Conservation (phyloP, 2,329 filamentous ascomycete genomes). For the Acephala macrosclerotiorum region DNA sequence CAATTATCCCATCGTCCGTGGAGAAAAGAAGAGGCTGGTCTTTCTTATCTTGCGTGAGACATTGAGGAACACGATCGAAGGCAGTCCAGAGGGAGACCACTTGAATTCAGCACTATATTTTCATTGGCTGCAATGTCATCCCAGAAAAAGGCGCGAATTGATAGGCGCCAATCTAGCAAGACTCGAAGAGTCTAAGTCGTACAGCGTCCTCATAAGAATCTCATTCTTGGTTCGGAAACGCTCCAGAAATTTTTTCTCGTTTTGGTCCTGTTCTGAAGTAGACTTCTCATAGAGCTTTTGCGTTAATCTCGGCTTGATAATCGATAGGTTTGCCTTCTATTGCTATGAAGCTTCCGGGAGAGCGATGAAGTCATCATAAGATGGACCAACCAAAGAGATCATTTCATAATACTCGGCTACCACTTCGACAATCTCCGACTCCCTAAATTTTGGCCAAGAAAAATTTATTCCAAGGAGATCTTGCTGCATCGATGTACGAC, state of each 20-base stretch:
- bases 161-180: conserved; percentile 7
- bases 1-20: conserved; percentile 11
- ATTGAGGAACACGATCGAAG: no score
- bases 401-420: neutral
- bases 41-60: neutral
- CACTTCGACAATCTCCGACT: conserved; percentile 3
- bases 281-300: no score
- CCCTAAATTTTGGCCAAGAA: neutral
- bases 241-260: conserved; percentile 11
- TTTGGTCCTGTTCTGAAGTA: no score
- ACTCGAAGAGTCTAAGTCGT: conserved; percentile 8
- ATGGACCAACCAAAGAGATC: conserved; percentile 17
- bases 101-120: neutral
- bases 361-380: conserved; percentile 19
- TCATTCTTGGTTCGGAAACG: conserved; percentile 17
- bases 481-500: neutral
- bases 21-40: conserved; percentile 14
- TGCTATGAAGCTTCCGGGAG: conserved; percentile 13
- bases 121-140: neutral
- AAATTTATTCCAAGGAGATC: conserved; percentile 9
- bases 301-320: neutral
- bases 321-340: conserved; percentile 13
- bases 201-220: conserved; percentile 11
- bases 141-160: conserved; percentile 11
- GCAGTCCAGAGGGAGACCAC: no score